Evolutionary conservation across 1,284 basidiomycete species (phyloP), one percentile per base, ranked within the genome.

Genomic region (Pseudozyma thailandica): DNA sequence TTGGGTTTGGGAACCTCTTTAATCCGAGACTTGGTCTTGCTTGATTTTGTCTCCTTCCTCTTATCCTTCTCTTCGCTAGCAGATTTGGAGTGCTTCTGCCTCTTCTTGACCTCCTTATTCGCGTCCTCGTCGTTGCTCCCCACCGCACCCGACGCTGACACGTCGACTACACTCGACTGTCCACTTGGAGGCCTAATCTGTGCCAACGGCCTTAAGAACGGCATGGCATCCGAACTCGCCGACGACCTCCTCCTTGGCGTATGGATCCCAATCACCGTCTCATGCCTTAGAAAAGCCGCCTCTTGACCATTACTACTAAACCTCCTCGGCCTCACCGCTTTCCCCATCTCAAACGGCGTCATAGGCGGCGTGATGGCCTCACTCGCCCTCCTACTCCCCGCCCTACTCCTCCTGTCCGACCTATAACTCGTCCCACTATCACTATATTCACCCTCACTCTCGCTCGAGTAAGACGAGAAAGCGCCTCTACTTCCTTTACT

Each of bases 181-280:
- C 51, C 66, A n/a, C 48, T 66, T 3, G 62, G 33, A 4, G 75
- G 59, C 4, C 50, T 39, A 42, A 79, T 79, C 48, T 79, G 77
- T 15, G 70, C 68, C 1, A 79, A 55, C 0, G 75, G 75, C 8
- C 68, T 49, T 6, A 71, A 27, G 33, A 53, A 54, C 1, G 68
- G 62, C 3, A 57, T 23, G 0, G 50, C 31, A 35, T 71, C 68
- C 1, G 60, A 61, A 8, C 63, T 52, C 10, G 72, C 61, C 2
- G 70, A 57, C 5, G 72, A 72, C 2, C 65, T 52, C 18, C 75
- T 49, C 18, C 75, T 54, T 6, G 77, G 77, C 4, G 77, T 79
- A 39, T 79, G 77, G 35, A 79, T 72, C 12, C 77, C 77, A 21
- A 79, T 79, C 37, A 79, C 77, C 1, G 77, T 79, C 59, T 77